These are phyloP conservation scores for Oehlia diaphana DNA, from an alignment of 192 early-diverging fungal species.

Conservation along the genomic window DNA sequence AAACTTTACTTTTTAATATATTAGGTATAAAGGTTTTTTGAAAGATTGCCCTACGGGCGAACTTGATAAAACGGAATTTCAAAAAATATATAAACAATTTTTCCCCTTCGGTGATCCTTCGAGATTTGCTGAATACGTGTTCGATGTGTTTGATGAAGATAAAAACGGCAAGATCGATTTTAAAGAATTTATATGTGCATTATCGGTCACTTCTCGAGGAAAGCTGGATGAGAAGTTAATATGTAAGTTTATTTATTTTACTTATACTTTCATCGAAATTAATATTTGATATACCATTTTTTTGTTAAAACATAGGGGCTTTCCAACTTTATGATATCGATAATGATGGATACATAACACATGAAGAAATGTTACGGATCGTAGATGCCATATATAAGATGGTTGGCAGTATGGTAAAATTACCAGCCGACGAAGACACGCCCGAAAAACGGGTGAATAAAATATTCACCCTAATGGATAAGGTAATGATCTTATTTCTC, in stretches of 20 bases:
- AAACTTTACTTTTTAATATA: background rate
- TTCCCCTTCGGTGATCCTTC: constrained; percentile 96
- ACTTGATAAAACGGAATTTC: constrained; percentile 83
- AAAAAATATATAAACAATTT: constrained; percentile 93
- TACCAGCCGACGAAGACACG: constrained; percentile 89
- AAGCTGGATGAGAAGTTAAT: constrained; percentile 81
- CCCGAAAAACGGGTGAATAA: constrained; percentile 89
- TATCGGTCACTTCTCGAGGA: constrained; percentile 84
- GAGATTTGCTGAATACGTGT: constrained; percentile 87
- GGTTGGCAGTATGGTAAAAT: constrained; percentile 88
- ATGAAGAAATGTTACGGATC: constrained; percentile 87
- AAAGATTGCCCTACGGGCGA: constrained; percentile 89
- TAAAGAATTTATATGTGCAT: constrained; percentile 86
- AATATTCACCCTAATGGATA: constrained; percentile 89
- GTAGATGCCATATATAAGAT: constrained; percentile 96
- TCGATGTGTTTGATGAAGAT: constrained; percentile 89
- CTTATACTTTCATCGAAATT: background rate
- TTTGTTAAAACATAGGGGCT: constrained; percentile 52
- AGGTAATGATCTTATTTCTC: constrained; percentile 35
- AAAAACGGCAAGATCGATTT: constrained; percentile 90
- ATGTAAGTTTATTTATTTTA: constrained; percentile 51
- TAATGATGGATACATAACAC: constrained; percentile 82
- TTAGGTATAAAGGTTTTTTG: constrained; percentile 90
- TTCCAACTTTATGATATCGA: constrained; percentile 93
- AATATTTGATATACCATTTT: background rate